phyloP scores from a whole-genome alignment of 192 early-diverging fungal species.

The Coemansia sp. region DNA sequence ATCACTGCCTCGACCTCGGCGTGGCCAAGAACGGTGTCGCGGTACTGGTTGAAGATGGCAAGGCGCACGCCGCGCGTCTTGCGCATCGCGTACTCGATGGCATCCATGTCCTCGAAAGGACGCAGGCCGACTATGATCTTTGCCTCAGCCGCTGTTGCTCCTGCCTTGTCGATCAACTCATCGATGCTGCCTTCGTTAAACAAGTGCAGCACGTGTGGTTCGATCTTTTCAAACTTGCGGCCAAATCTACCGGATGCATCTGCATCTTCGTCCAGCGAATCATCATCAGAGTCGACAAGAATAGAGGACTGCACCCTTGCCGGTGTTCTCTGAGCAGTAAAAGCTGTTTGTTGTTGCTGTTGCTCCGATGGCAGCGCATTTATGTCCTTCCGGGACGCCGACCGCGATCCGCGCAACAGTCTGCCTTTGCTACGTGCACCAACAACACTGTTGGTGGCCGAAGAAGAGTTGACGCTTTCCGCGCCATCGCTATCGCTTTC shows the following conservation, averaged over 20 bases:
- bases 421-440: slow-evolving; percentile 12
- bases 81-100: slow-evolving; percentile 58
- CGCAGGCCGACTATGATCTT: slow-evolving; percentile 54
- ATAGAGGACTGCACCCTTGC: slow-evolving; percentile 8
- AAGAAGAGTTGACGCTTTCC: neutral
- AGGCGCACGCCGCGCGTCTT: slow-evolving; percentile 62
- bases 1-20: slow-evolving; percentile 56
- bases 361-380: neutral
- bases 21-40: slow-evolving; percentile 49
- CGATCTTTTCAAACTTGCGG: slow-evolving; percentile 30
- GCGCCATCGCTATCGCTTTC: slow-evolving; percentile 18
- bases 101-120: slow-evolving; percentile 61
- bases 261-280: slow-evolving; percentile 25
- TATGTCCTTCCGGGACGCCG: slow-evolving; percentile 3
- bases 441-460: neutral
- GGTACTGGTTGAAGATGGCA: slow-evolving; percentile 56
- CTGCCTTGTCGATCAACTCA: slow-evolving; percentile 43
- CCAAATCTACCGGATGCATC: slow-evolving; percentile 2
- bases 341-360: slow-evolving; percentile 2
- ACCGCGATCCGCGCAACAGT: slow-evolving; percentile 37
- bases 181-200: slow-evolving; percentile 33
- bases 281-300: slow-evolving; percentile 22
- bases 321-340: slow-evolving; percentile 16
- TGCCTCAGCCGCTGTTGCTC: slow-evolving; percentile 36
- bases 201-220: slow-evolving; percentile 41